These are phyloP conservation scores for Ophiostoma tasmaniense DNA, from an alignment of 2,329 filamentous ascomycete species.

Conservation along the genomic window DNA sequence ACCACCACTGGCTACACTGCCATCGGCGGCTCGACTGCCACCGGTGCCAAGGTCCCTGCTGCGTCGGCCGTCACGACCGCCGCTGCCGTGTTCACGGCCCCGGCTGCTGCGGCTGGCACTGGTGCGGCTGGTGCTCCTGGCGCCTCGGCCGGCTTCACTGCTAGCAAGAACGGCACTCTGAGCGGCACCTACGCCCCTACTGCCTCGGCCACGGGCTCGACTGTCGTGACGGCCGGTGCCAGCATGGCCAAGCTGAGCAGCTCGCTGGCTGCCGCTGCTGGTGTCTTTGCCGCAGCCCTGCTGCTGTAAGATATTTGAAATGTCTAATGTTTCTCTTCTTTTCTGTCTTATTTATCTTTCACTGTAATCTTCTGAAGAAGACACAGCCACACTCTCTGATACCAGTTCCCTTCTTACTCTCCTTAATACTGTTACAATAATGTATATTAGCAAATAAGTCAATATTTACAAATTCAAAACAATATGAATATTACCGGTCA, in stretches of 20 bases:
- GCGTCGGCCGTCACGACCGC: constrained; percentile 7
- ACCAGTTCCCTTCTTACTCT: background rate
- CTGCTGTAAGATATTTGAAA: constrained; percentile 9
- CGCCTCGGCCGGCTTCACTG: background rate
- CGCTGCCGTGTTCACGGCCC: background rate
- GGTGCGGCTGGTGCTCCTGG: background rate
- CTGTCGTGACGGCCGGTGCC: constrained; percentile 14
- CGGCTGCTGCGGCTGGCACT: background rate
- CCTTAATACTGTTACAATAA: background rate
- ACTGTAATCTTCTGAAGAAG: background rate
- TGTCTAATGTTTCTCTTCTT: background rate
- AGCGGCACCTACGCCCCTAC: constrained; percentile 10
- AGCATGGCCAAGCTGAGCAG: constrained; percentile 7
- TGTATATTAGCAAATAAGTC: background rate
- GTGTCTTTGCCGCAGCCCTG: constrained; percentile 9
- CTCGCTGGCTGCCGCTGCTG: constrained; percentile 7
- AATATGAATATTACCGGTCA: background rate
- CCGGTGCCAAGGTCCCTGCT: background rate
- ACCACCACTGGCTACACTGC: background rate
- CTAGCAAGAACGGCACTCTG: constrained; percentile 2
- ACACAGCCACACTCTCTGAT: background rate
- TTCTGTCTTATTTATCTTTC: background rate
- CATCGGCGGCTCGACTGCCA: background rate
- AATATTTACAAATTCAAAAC: background rate
- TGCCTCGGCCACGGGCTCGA: background rate